A percentile compares a stretch with the other conserved stretches of the same genome.
These are phyloP conservation scores for Epichloe baconii DNA, from an alignment of 2,329 filamentous ascomycete genomes.

Conservation along the genomic window DNA sequence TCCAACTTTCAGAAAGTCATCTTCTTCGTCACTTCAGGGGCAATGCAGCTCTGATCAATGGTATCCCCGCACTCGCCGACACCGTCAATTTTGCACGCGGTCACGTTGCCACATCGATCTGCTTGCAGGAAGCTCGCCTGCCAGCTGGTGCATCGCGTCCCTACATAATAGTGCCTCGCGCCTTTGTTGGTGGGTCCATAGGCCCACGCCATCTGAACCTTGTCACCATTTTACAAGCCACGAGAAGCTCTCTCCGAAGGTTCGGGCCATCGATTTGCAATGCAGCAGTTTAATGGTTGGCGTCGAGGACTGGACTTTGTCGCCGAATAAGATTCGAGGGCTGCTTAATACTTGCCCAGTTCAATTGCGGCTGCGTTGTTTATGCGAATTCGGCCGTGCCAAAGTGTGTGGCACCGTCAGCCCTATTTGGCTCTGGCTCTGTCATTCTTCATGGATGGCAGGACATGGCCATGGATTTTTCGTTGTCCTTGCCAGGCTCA, in stretches of 20 bases:
- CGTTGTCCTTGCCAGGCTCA: neutral
- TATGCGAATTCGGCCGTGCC: neutral
- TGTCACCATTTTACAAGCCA: conserved; percentile 3
- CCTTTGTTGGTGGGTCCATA: conserved; percentile 8
- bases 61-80: neutral
- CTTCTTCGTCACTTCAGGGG: neutral
- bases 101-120: conserved; percentile 3
- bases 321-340: too few relatives aligned
- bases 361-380: too few relatives aligned
- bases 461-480: neutral
- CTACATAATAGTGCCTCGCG: conserved; percentile 1
- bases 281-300: neutral
- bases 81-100: neutral
- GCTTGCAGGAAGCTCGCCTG: neutral
- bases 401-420: neutral
- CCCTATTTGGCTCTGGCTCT: neutral
- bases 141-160: conserved; percentile 1
- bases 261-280: neutral
- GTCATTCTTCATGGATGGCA: neutral
- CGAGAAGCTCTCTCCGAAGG: neutral
- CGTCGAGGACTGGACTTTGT: neutral
- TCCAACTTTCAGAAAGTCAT: too few relatives aligned
- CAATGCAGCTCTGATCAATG: neutral
- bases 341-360: too few relatives aligned
- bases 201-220: conserved; percentile 8